Conservation (phyloP, 202 grass and related monocot genomes). For the Tripidium arundinaceum region DNA sequence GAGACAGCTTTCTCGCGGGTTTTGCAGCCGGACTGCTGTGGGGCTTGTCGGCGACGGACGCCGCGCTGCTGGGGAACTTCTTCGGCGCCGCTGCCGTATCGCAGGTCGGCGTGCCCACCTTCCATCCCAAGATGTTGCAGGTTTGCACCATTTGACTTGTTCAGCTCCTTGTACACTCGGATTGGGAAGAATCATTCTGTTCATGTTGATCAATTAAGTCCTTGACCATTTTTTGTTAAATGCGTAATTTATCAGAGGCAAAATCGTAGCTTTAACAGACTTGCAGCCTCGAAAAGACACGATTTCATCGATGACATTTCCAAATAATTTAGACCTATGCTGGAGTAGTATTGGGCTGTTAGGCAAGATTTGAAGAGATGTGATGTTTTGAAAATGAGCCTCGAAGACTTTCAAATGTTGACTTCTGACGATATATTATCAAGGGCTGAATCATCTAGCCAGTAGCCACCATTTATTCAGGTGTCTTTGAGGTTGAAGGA, state of each 20-base stretch:
- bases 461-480: no score
- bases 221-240: background rate
- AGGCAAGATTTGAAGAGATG: no score
- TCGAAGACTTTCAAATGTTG: no score
- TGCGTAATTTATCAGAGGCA: background rate
- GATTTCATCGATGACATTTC: background rate
- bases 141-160: constrained; percentile 30
- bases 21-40: constrained; percentile 70
- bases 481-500: no score
- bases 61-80: constrained; percentile 83
- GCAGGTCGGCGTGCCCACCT: constrained; percentile 74
- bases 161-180: background rate
- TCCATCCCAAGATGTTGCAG: constrained; percentile 76
- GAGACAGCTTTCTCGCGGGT: constrained; percentile 86
- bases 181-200: background rate
- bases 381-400: no score
- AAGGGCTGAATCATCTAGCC: no score
- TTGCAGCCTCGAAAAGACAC: background rate
- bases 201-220: background rate
- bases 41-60: constrained; percentile 69
- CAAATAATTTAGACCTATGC: background rate
- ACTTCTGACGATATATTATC: no score
- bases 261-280: background rate
- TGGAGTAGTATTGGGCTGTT: no score
- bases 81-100: constrained; percentile 71